Base-by-base conservation (phyloP, 1,139 yeast genomes). In the Scheffersomyces insectosa region DNA sequence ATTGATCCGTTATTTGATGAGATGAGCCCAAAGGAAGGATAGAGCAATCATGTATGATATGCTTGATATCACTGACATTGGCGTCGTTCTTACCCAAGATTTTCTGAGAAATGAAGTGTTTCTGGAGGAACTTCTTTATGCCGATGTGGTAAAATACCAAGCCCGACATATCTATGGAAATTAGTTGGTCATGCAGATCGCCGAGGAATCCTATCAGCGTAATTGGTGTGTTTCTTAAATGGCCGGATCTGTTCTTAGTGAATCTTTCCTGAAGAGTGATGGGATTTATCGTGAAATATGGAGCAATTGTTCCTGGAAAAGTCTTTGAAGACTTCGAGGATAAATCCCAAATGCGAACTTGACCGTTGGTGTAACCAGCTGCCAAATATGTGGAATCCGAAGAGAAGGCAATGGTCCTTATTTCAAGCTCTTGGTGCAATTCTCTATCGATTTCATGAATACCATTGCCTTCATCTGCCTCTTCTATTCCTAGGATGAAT, bases 151-250 rank as follows among this genome's bases (percentile, higher is more conserved):
- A 74, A 42, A 82, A 70, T 9, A 83, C 70, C 52, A 77, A 63
- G 0, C 96, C 95, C 2, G 75, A 65, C 5, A 65, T 63, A 56
- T 88, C 93, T 2, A 79, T 69, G 5, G 87, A 76, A 3, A 85
- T 65, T 15, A 88, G 47, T 15, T 82, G 82, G 9, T 81, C 73
- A 46, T 78, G 83, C 49, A 83, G 72, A 30, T 71, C 70, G 2
- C 82, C 84, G 10, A 82, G 52, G 56, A 86, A 88, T 10, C 68
- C 63, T 1, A 86, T 47, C 23, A 77, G 76, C 7, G 69, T 63
- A 13, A 87, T 69, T 1, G 80, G 57, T 0, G 75, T 57, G 3
- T 73, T 73, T 5, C 56, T 55, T 7, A 79, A 44, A 61, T 86
- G 93, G 2, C 89, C 89, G 45, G 76, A 77, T 9, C 44, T 42